Evolutionary conservation across 768 basidiomycete species (phyloP), one percentile per base, ranked within the genome.

Genomic region (Pulveroboletus sp.): DNA sequence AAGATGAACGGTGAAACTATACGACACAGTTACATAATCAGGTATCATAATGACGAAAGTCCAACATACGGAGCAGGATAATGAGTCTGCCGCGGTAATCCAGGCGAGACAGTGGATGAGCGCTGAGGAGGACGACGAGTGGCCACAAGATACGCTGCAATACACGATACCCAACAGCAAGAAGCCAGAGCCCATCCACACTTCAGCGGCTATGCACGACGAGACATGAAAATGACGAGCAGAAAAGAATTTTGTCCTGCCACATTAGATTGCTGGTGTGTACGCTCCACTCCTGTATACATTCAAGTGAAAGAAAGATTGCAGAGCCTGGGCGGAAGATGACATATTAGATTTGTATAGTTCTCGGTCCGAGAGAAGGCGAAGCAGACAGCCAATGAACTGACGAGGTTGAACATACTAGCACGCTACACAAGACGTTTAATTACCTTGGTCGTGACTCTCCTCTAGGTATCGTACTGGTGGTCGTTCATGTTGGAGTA

Each of bases 31-130:
- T n/a, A n/a, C n/a, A n/a, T n/a, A n/a, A n/a, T n/a, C n/a, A n/a
- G n/a, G n/a, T n/a, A n/a, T n/a, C n/a, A n/a, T n/a, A n/a, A n/a
- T n/a, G n/a, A n/a, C n/a, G n/a, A n/a, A n/a, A n/a, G n/a, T n/a
- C n/a, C n/a, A n/a, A n/a, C n/a, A n/a, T n/a, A n/a, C 53, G 10
- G 57, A 58, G 21, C 45, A 47, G 12, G 53, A 57, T 17, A 55
- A 61, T 7, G 58, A 56, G 41, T 52, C 41, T 17, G 43, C 44
- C 6, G 48, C 24, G n/a, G n/a, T n/a, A 5, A 41, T 42, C 9
- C 21, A 15, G 35, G 9, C 2, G 12, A 42, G 43, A 24, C 2
- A 11, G 6, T 7, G 21, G 38, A 18, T 3, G 5, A 18, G 33
- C 31, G n/a, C n/a, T n/a, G n/a, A n/a, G n/a, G n/a, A 11, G 5